These are phyloP conservation scores for Vararia minispora DNA, from an alignment of 768 basidiomycete species.

Conservation along the genomic window DNA sequence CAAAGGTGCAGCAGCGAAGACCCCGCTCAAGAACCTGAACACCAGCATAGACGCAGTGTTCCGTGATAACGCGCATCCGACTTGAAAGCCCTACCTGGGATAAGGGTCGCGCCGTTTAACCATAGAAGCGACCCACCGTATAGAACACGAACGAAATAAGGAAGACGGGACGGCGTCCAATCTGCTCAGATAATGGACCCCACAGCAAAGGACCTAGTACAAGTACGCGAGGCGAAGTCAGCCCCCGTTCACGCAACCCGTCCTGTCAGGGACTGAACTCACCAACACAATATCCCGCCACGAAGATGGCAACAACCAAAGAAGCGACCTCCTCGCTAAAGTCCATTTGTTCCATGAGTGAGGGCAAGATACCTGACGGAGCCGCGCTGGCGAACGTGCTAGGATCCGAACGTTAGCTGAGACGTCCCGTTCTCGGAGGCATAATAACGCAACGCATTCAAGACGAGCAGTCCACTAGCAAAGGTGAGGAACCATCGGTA, in stretches of 20 bases:
- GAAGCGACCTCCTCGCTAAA: slow-evolving; percentile 40
- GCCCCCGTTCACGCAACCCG: too few relatives aligned
- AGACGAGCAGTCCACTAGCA: slow-evolving; percentile 35
- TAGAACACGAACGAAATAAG: slow-evolving; percentile 46
- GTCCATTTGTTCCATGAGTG: slow-evolving; percentile 34
- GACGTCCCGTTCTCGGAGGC: background rate
- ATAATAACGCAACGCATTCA: slow-evolving; percentile 33
- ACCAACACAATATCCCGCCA: slow-evolving; percentile 50
- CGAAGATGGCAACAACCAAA: slow-evolving; percentile 50
- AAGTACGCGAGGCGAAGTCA: too few relatives aligned
- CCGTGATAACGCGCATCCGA: slow-evolving; percentile 48
- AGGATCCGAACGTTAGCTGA: slow-evolving; percentile 1
- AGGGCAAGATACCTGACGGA: slow-evolving; percentile 36
- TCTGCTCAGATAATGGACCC: slow-evolving; percentile 21
- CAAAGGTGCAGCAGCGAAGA: slow-evolving; percentile 57
- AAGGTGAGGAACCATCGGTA: slow-evolving; percentile 42
- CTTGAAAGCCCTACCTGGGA: slow-evolving; percentile 38
- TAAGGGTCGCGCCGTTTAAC: background rate
- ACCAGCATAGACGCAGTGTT: slow-evolving; percentile 56
- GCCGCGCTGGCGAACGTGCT: slow-evolving; percentile 58
- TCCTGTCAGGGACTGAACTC: too few relatives aligned
- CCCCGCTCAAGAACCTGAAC: slow-evolving; percentile 61
- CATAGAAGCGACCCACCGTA: slow-evolving; percentile 23
- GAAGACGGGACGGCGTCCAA: slow-evolving; percentile 49
- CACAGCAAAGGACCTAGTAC: slow-evolving; percentile 13